A percentile compares a stretch with the other conserved stretches of the same genome.
phyloP scores from a whole-genome alignment of 1,139 yeast species.

The Candida smagusa region DNA sequence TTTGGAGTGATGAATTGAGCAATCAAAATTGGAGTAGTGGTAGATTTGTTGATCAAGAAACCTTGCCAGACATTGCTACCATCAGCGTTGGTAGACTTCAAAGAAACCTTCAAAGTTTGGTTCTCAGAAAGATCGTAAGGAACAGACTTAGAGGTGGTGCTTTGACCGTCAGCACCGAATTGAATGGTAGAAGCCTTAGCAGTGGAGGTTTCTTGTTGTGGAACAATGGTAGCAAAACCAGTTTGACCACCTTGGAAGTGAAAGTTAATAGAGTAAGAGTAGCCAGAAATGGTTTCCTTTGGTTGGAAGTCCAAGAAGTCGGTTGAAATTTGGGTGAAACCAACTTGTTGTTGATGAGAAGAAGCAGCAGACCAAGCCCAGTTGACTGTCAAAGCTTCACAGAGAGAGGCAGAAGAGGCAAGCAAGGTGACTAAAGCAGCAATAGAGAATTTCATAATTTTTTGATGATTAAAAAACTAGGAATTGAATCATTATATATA shows the following conservation, averaged over 20 bases:
- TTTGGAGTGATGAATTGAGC: conserved; percentile 1
- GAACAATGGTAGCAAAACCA: not conserved
- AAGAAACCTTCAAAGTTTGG: not conserved
- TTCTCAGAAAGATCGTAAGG: not conserved
- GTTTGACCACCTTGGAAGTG: not conserved
- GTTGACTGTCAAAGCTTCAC: not conserved
- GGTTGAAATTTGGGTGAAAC: not conserved
- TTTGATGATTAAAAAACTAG: not conserved
- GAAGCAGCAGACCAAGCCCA: not conserved
- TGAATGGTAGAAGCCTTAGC: not conserved
- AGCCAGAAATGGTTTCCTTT: not conserved
- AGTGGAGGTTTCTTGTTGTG: not conserved
- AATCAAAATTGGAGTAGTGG: not conserved
- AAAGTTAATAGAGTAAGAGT: not conserved
- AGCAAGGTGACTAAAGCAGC: not conserved
- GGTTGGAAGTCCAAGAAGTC: not conserved
- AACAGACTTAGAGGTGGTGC: not conserved
- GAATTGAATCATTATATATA: no score
- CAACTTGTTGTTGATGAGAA: not conserved
- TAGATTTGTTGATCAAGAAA: not conserved
- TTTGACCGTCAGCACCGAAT: not conserved
- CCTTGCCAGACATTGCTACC: conserved; percentile 1
- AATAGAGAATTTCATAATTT: not conserved
- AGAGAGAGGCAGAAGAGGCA: not conserved
- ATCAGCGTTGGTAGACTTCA: not conserved